phyloP scores from a whole-genome alignment of 768 basidiomycete species.

The Russula earlei region DNA sequence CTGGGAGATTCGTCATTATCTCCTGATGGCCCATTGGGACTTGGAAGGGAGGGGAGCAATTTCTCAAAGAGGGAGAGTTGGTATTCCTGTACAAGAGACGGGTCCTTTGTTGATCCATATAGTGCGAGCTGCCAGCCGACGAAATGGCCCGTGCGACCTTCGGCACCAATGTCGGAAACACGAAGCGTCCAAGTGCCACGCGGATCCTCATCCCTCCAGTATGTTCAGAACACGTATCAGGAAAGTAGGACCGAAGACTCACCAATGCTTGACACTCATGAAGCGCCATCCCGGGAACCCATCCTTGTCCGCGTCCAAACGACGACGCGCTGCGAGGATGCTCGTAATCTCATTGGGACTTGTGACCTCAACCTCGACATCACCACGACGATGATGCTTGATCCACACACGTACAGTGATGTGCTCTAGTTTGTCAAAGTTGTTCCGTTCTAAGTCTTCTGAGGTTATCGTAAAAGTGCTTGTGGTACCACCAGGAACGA shows the following conservation, averaged over 20 bases:
- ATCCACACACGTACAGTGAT: constrained; percentile 92
- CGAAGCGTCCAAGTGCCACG: constrained; percentile 83
- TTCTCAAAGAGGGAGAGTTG: constrained; percentile 46
- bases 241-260: constrained; percentile 24
- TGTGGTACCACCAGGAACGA: constrained; percentile 52
- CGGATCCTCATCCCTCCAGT: constrained; percentile 80
- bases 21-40: constrained; percentile 18
- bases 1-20: constrained; percentile 28
- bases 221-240: constrained; percentile 17
- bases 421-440: constrained; percentile 87
- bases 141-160: constrained; percentile 51
- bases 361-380: constrained; percentile 82
- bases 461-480: constrained; percentile 58
- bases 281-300: constrained; percentile 97
- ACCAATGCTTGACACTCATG: constrained; percentile 98
- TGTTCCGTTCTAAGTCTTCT: constrained; percentile 57
- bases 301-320: constrained; percentile 48
- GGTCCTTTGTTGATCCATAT: constrained; percentile 82
- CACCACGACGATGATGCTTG: constrained; percentile 74
- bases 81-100: constrained; percentile 52
- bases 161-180: constrained; percentile 72
- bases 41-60: constrained; percentile 36
- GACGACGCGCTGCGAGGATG: constrained; percentile 65
- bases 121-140: constrained; percentile 88
- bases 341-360: constrained; percentile 85